phyloP scores from a whole-genome alignment of 1,284 basidiomycete species.

The Puccinia horiana region DNA sequence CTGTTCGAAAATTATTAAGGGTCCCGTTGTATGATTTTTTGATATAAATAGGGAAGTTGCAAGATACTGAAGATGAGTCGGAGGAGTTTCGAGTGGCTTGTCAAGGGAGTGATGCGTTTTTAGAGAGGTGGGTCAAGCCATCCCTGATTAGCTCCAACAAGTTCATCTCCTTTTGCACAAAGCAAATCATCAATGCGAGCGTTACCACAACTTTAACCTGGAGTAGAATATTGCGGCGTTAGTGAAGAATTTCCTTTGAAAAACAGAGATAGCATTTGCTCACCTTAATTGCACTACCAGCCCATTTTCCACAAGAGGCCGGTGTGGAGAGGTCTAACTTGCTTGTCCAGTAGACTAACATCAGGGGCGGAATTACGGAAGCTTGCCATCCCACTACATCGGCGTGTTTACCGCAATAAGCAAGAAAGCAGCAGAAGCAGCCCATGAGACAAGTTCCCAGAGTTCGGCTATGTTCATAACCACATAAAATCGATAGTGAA shows the following conservation, averaged over 20 bases:
- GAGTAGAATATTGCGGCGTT: neutral
- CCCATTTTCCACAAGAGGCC: slow-evolving; percentile 29
- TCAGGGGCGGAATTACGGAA: slow-evolving; percentile 19
- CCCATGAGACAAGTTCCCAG: slow-evolving; percentile 27
- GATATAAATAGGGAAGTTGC: neutral
- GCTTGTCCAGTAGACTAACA: slow-evolving; percentile 23
- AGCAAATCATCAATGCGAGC: slow-evolving; percentile 12
- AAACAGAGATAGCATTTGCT: neutral
- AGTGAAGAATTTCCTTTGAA: neutral
- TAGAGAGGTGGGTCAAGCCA: neutral
- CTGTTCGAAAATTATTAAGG: neutral
- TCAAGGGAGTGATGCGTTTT: neutral
- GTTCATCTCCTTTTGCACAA: slow-evolving; percentile 12
- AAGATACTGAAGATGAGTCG: slow-evolving; percentile 4
- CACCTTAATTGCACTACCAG: slow-evolving; percentile 28
- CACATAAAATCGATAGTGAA: slow-evolving; percentile 42
- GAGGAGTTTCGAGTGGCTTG: neutral
- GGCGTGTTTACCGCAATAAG: slow-evolving; percentile 7
- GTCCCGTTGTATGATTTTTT: neutral
- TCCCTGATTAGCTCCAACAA: neutral
- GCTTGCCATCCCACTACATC: slow-evolving; percentile 13
- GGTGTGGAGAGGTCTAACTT: slow-evolving; percentile 23
- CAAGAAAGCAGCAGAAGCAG: slow-evolving; percentile 28
- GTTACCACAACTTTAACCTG: slow-evolving; percentile 31
- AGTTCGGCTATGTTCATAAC: slow-evolving; percentile 33